Base-by-base conservation (phyloP, 495 filamentous ascomycete genomes). In the Tuber microsphaerosporum region DNA sequence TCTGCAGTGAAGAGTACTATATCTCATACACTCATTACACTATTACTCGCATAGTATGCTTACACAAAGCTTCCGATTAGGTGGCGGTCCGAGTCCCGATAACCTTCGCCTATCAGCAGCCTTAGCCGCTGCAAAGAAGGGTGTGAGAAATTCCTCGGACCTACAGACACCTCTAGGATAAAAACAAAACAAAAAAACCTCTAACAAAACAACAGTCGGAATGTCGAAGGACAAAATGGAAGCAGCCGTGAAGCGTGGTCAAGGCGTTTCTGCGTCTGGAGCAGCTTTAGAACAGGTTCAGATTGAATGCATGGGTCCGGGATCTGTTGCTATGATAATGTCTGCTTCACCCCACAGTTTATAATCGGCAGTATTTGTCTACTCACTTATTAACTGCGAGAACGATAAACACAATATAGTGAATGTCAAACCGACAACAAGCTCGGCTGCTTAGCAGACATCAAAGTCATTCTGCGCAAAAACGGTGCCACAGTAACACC, bases 141-240 rank as follows among this genome's bases (percentile, higher is more conserved):
- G 87, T 88, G 86, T 77, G 80, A 83, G 73, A 82, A 72, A 70
- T 34, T 31, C 73, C 69, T 68, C 45, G 34, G 22, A n/a, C n/a
- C 69, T 74, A 76, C 16, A 56, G 26, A 19, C 56, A 19, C 26
- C 14, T 65, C 26, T 31, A 2, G 56, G 26, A 31, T 61, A 61
- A 31, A 61, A 17, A 6, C 5, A 8, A 56, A n/a, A 34, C 6
- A 19, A 65, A 17, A 65, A 34, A 3, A 37, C 34, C 51, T 61
- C 43, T 70, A 46, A 42, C 44, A 37, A 46, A 75, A 34, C 14
- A 61, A 73, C 70, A 88, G 90, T 89, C 76, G 91, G 91, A 71
- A 89, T 97, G 69, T 92, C 94, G 20, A 97, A 97, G 83, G 87
- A 88, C 42, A 85, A 86, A 2, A 97, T 98, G 76, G 93, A 97